Conservation (phyloP, 495 filamentous ascomycete species). For the Bombardia bombarda region DNA sequence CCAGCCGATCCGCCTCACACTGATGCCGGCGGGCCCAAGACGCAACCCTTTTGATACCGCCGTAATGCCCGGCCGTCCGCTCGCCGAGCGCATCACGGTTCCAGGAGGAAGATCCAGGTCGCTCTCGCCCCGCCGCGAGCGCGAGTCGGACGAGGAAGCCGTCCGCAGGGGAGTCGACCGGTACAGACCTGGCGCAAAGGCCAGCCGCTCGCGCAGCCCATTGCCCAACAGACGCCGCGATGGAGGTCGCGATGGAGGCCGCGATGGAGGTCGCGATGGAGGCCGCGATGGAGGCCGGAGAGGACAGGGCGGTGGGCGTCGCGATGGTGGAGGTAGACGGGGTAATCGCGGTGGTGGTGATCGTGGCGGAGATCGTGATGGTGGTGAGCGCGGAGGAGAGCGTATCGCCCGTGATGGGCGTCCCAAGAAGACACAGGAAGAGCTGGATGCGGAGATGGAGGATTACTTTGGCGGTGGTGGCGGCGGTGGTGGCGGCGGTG, state of each 20-base stretch:
- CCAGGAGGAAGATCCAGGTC: constrained; percentile 43
- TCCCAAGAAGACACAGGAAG: constrained; percentile 82
- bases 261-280: constrained; percentile 18
- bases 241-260: constrained; percentile 14
- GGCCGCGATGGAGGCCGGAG: constrained; percentile 44
- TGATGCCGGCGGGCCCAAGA: constrained; percentile 47
- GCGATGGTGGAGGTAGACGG: constrained; percentile 30
- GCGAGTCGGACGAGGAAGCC: constrained; percentile 58
- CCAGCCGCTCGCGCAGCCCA: constrained; percentile 42
- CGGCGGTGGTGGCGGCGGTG: constrained; percentile 20
- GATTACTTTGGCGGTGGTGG: constrained; percentile 68
- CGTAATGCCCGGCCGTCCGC: constrained; percentile 46
- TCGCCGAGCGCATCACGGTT: constrained; percentile 68
- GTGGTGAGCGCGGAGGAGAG: constrained; percentile 28
- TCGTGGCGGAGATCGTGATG: constrained; percentile 36
- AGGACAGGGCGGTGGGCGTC: constrained; percentile 42
- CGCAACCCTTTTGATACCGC: constrained; percentile 53
- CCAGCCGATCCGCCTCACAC: constrained; percentile 76
- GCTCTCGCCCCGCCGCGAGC: constrained; percentile 42
- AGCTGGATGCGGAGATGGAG: constrained; percentile 92
- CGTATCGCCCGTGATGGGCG: constrained; percentile 43
- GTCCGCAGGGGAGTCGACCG: constrained; percentile 71
- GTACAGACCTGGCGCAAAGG: constrained; percentile 62
- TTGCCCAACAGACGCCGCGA: constrained; percentile 24
- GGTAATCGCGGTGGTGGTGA: constrained; percentile 28